A percentile compares a stretch with the other conserved stretches of the same genome.
phyloP scores from a whole-genome alignment of 2,329 filamentous ascomycete genomes.

The Trichoderma sp. region DNA sequence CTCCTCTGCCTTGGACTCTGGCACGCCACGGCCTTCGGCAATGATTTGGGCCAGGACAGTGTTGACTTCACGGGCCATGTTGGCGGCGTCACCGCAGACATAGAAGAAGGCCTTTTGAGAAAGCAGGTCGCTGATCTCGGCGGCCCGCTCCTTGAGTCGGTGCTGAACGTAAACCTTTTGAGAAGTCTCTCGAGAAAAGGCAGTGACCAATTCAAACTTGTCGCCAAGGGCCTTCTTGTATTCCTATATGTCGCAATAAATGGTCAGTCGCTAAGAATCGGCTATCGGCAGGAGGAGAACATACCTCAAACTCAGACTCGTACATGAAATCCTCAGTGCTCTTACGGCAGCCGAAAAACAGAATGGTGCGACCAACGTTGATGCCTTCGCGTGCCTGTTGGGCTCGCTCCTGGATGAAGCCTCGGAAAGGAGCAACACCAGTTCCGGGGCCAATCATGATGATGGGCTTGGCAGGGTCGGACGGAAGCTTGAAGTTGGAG shows the following conservation, averaged over 20 bases:
- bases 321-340: slow-evolving; percentile 90
- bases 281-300: slow-evolving; percentile 31
- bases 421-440: slow-evolving; percentile 93
- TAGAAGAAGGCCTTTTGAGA: slow-evolving; percentile 91
- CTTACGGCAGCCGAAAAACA: slow-evolving; percentile 96
- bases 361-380: slow-evolving; percentile 77
- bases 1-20: slow-evolving; percentile 87
- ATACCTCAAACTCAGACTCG: slow-evolving; percentile 85
- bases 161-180: slow-evolving; percentile 98
- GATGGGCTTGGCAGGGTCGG: slow-evolving; percentile 87
- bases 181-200: slow-evolving; percentile 84
- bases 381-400: slow-evolving; percentile 76
- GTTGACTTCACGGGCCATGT: slow-evolving; percentile 95
- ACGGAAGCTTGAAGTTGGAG: slow-evolving; percentile 98
- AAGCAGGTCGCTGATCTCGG: slow-evolving; percentile 83
- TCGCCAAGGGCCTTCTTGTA: slow-evolving; percentile 82
- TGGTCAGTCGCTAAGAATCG: not conserved
- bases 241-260: slow-evolving; percentile 51
- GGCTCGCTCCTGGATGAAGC: slow-evolving; percentile 89
- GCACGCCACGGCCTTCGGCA: slow-evolving; percentile 74
- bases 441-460: slow-evolving; percentile 97
- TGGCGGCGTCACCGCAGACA: slow-evolving; percentile 94
- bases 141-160: slow-evolving; percentile 75
- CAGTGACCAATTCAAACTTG: slow-evolving; percentile 84
- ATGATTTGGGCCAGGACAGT: slow-evolving; percentile 83